These are phyloP conservation scores for Hyaloscypha variabilis DNA, from an alignment of 495 filamentous ascomycete genomes.

Conservation along the genomic window DNA sequence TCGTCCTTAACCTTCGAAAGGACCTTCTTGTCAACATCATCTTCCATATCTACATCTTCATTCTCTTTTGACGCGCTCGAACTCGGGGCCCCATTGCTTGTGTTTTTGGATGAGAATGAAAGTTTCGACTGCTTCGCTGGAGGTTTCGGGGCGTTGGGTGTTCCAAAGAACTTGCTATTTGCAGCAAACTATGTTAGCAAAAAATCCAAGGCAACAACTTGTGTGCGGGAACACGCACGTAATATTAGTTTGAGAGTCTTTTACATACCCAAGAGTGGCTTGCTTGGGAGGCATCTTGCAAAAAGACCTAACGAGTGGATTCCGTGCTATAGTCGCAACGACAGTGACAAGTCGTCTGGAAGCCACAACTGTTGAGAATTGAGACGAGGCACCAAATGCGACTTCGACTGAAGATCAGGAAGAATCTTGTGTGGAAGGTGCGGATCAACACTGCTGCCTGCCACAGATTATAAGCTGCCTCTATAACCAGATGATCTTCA, in stretches of 20 bases:
- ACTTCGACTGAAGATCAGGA: too few relatives aligned
- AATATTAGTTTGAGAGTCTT: conserved; percentile 75
- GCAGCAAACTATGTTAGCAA: conserved; percentile 17
- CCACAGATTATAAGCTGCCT: neutral
- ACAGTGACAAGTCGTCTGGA: conserved; percentile 14
- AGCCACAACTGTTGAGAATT: conserved; percentile 27
- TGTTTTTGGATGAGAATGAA: conserved; percentile 58
- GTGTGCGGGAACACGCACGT: conserved; percentile 61
- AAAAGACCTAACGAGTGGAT: conserved; percentile 13
- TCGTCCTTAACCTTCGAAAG: conserved; percentile 24
- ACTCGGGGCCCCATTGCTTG: conserved; percentile 21
- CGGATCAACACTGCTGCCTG: neutral
- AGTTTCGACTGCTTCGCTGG: conserved; percentile 75
- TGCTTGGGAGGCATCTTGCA: conserved; percentile 67
- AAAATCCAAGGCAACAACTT: neutral
- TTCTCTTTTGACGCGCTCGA: conserved; percentile 11
- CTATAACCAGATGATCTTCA: neutral
- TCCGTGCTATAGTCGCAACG: conserved; percentile 10
- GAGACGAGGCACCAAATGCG: neutral
- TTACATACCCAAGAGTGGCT: conserved; percentile 92
- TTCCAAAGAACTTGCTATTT: conserved; percentile 71
- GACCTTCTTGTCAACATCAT: conserved; percentile 31
- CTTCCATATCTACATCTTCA: conserved; percentile 32
- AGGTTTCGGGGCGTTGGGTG: conserved; percentile 52
- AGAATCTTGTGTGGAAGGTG: neutral